Evolutionary conservation across 345 rosid species (phyloP), one percentile per base, ranked within the genome.

Genomic region (Syzygium aqueum): DNA sequence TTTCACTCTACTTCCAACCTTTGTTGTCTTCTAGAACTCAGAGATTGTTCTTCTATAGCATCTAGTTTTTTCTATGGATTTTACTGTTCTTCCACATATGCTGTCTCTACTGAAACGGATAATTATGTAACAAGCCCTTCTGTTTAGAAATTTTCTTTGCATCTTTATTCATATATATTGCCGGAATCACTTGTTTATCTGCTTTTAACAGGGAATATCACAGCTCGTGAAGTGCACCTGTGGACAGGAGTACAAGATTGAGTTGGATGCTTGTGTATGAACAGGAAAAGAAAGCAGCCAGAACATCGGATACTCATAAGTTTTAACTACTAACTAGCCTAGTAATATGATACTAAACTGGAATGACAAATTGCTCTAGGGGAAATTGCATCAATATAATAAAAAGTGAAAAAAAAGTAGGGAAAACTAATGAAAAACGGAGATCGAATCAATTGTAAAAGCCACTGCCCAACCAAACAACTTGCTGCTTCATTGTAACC

Each of bases 231-330:
- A 92, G 88, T 95, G 97, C 73, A 87, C 84, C 16, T 95, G 98
- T 84, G 97, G 98, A 87, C 86, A 90, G 82, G 94, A 93, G 87
- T 95, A 92, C 94, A 90, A 54, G 89, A 93, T 94, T 82, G 85
- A 84, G 57, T 51, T 88, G 61, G 86, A 85, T 67, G 65, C 82
- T 52, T 51, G 46, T 8, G 23, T 30, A 17, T 4, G 78, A 65
- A 65, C 3, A 65, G 6, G 85, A 84, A 53, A 84, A 28, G 59
- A 40, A 49, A 17, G 4, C 2, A 28, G n/a, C 43, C 50, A 51
- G 57, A 51, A 7, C 17, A 84, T 84, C 16, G 16, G 80, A 73
- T 33, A 33, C 80, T 1, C 43, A 9, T 33, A 53, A 53, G 43
- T 65, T 84, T 14, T 93, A 97, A 87, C 78, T 33, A 8, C 78